phyloP scores from a whole-genome alignment of 345 rosid species.

The Nephelium lappaceum region DNA sequence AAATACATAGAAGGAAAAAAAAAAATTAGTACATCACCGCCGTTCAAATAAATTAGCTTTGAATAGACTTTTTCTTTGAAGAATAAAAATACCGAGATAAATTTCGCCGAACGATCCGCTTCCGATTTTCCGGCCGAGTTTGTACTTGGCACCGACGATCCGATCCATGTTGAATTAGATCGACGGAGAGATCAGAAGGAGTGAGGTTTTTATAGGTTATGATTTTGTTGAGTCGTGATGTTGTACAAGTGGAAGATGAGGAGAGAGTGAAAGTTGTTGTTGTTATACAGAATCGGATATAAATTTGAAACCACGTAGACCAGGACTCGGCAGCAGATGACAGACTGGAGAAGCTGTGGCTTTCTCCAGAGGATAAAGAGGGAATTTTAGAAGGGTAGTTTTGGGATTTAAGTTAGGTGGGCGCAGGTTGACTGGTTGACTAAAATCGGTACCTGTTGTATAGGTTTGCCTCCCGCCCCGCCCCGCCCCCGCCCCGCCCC shows the following conservation, averaged over 20 bases:
- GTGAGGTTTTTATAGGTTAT: not conserved
- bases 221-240: conserved; percentile 1
- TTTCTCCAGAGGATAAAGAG: conserved; percentile 13
- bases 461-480: too few species aligned
- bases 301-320: conserved; percentile 31
- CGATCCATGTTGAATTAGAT: conserved; percentile 56
- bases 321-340: conserved; percentile 17
- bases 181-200: conserved; percentile 30
- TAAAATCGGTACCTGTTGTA: not conserved
- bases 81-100: conserved; percentile 57
- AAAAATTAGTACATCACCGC: conserved; percentile 20
- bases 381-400: conserved; percentile 26
- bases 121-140: conserved; percentile 94
- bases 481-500: too few species aligned
- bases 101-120: conserved; percentile 98
- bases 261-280: not conserved
- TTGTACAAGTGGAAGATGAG: not conserved
- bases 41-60: not conserved
- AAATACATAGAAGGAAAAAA: conserved; percentile 5
- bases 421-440: conserved; percentile 5
- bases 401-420: conserved; percentile 23
- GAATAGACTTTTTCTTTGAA: not conserved
- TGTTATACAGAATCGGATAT: conserved; percentile 1
- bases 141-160: conserved; percentile 82
- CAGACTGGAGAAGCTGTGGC: conserved; percentile 15